Evolutionary conservation across 352 stramenopile species (phyloP).

Genomic region (Phytophthora sojae): DNA sequence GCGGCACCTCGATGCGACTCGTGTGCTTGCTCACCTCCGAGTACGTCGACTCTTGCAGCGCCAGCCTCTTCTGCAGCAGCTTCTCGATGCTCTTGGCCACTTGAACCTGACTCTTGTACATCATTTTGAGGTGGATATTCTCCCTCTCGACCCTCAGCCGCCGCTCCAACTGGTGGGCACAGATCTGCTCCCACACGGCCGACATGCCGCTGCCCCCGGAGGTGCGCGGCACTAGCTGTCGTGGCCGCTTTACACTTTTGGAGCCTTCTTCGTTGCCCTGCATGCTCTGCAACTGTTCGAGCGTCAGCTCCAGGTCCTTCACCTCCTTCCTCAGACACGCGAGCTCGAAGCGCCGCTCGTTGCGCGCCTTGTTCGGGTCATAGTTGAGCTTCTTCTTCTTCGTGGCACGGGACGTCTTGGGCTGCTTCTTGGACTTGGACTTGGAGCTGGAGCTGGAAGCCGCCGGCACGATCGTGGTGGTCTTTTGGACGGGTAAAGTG

Average conservation of each 20-base stretch:
- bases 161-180: conserved; percentile 33
- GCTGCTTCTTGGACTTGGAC: not conserved
- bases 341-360: conserved; percentile 45
- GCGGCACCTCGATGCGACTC: conserved; percentile 35
- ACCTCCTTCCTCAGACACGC: conserved; percentile 42
- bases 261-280: conserved; percentile 5
- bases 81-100: conserved; percentile 41
- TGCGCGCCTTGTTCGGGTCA: conserved; percentile 44
- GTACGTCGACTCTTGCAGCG: conserved; percentile 29
- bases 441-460: not conserved
- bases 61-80: conserved; percentile 32
- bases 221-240: conserved; percentile 7
- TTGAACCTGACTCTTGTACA: conserved; percentile 42
- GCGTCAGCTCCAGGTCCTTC: conserved; percentile 38
- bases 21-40: conserved; percentile 33
- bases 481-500: not conserved
- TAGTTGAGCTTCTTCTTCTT: conserved; percentile 45
- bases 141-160: conserved; percentile 35
- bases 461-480: not conserved
- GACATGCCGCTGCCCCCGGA: conserved; percentile 20
- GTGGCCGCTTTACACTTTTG: conserved; percentile 16
- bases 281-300: conserved; percentile 36
- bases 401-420: not conserved
- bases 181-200: conserved; percentile 43
- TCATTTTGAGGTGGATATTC: conserved; percentile 49